Conservation (phyloP, 2,329 filamentous ascomycete genomes). For the Aureobasidium uvarum region DNA sequence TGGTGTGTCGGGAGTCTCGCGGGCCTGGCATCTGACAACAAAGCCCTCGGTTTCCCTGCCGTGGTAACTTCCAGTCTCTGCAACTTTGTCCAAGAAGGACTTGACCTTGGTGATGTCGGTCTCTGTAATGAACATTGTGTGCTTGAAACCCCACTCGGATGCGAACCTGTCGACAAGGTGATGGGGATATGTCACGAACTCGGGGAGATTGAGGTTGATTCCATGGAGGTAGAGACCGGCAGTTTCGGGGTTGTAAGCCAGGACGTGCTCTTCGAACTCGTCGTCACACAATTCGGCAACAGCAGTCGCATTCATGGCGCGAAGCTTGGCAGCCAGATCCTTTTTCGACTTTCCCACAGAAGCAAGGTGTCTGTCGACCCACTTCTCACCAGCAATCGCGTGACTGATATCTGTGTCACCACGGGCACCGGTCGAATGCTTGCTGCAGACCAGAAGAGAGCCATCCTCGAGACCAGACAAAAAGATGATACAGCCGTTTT, state of each 20-base stretch:
- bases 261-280: slow-evolving; percentile 91
- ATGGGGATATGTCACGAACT: slow-evolving; percentile 84
- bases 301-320: slow-evolving; percentile 82
- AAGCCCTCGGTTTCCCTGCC: slow-evolving; percentile 96
- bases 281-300: slow-evolving; percentile 97
- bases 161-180: slow-evolving; percentile 85
- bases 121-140: slow-evolving; percentile 76
- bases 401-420: slow-evolving; percentile 72
- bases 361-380: slow-evolving; percentile 76
- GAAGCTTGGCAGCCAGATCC: slow-evolving; percentile 74
- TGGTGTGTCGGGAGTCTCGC: slow-evolving; percentile 51
- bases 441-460: slow-evolving; percentile 93
- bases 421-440: slow-evolving; percentile 89
- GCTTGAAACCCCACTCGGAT: slow-evolving; percentile 88
- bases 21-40: slow-evolving; percentile 81
- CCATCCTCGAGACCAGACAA: slow-evolving; percentile 87
- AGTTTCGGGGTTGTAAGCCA: slow-evolving; percentile 77
- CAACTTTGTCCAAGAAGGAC: slow-evolving; percentile 76
- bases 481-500: slow-evolving; percentile 99
- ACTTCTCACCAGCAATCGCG: slow-evolving; percentile 76
- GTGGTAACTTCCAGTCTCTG: slow-evolving; percentile 83
- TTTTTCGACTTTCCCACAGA: slow-evolving; percentile 72
- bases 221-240: slow-evolving; percentile 94
- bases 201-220: slow-evolving; percentile 90
- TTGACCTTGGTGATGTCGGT: slow-evolving; percentile 72